Percentiles rank a stretch among this genome's conserved stretches.
These are phyloP conservation scores for Amanita inopinata DNA, from an alignment of 768 basidiomycete species.

Conservation along the genomic window DNA sequence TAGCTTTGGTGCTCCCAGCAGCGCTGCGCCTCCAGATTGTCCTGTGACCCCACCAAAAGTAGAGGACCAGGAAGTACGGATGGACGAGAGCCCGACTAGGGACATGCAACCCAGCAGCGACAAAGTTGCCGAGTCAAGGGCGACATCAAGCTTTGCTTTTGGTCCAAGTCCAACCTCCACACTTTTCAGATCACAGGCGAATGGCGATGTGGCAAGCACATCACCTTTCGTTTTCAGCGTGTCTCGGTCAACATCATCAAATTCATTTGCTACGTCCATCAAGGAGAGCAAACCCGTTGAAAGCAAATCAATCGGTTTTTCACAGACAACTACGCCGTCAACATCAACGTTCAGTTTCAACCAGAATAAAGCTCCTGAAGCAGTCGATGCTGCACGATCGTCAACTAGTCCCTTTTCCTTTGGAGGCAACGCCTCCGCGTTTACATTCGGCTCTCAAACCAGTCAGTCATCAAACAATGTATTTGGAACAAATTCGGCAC, in stretches of 20 bases:
- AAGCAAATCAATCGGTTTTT: constrained; percentile 40
- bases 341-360: constrained; percentile 2
- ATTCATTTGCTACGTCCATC: constrained; percentile 32
- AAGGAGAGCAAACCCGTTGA: constrained; percentile 37
- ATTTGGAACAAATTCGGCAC: constrained; percentile 18
- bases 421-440: constrained; percentile 18
- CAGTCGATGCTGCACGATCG: constrained; percentile 15
- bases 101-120: constrained; percentile 39
- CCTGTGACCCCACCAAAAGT: constrained; percentile 60
- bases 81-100: constrained; percentile 77
- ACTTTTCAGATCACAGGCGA: constrained; percentile 22
- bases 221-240: constrained; percentile 35
- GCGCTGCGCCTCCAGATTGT: constrained; percentile 26
- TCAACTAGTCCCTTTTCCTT: constrained; percentile 9
- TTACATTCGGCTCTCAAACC: constrained; percentile 29
- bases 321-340: constrained; percentile 27
- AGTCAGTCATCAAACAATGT: not conserved
- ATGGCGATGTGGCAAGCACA: constrained; percentile 14
- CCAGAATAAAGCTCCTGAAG: constrained; percentile 13
- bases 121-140: constrained; percentile 26
- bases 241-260: constrained; percentile 22
- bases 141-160: constrained; percentile 42
- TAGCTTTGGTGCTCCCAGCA: constrained; percentile 34
- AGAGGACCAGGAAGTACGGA: constrained; percentile 56
- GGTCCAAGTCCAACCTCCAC: constrained; percentile 22